These are phyloP conservation scores for Nicotiana undulata DNA, from an alignment of 257 asterid species.

Conservation along the genomic window DNA sequence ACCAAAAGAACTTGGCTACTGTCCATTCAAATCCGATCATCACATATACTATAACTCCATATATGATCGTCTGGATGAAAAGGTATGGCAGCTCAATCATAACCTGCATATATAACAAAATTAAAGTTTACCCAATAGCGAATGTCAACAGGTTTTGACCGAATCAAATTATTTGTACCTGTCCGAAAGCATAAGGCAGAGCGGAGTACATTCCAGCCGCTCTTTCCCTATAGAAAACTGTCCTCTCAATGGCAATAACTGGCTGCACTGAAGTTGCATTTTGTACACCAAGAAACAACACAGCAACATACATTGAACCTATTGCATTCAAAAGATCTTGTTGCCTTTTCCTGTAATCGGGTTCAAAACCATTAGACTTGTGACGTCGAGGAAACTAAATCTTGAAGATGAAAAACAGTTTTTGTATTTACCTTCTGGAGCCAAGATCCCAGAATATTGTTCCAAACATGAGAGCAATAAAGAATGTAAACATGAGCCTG, in stretches of 20 bases:
- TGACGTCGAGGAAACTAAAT: background rate
- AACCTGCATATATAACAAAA: constrained; percentile 26
- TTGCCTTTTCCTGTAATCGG: constrained; percentile 31
- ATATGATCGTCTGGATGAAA: constrained; percentile 43
- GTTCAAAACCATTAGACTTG: background rate
- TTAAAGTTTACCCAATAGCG: background rate
- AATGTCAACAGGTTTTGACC: background rate
- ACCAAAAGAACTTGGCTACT: constrained; percentile 57
- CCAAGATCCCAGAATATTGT: constrained; percentile 78
- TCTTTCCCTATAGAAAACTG: constrained; percentile 77
- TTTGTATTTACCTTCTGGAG: constrained; percentile 36
- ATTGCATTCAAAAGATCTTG: constrained; percentile 75
- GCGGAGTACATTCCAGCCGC: constrained; percentile 96
- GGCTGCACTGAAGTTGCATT: constrained; percentile 76
- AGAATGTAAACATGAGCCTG: constrained; percentile 54
- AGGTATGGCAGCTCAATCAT: constrained; percentile 66
- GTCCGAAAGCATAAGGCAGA: constrained; percentile 75
- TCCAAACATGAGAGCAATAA: constrained; percentile 66
- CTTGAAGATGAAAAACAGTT: background rate
- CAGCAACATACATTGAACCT: constrained; percentile 83
- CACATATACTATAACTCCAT: constrained; percentile 59
- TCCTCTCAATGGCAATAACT: constrained; percentile 64
- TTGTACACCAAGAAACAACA: constrained; percentile 63
- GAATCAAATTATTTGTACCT: constrained; percentile 23
- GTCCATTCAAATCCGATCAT: constrained; percentile 90